Evolutionary conservation across 73 alveolate genomes (phyloP), one percentile per base, ranked within the genome.

Genomic region (Breviolum minutum): DNA sequence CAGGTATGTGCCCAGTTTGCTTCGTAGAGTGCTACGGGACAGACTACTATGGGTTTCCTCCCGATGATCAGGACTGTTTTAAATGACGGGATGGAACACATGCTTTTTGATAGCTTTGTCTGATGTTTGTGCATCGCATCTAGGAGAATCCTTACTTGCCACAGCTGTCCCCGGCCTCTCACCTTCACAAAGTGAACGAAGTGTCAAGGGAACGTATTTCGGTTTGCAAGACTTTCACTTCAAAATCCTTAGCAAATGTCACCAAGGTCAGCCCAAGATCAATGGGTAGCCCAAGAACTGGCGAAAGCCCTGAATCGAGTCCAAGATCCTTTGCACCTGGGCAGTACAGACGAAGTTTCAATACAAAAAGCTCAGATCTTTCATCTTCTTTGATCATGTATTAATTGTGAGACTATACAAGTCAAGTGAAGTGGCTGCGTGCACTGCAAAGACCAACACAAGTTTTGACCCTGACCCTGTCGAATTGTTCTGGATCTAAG

Each of bases 1-100:
- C n/a, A 85, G 97, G 97, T 63, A n/a, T 92, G 91, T 92, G 98
- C 48, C 81, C 54, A 29, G 90, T 62, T 13, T 92, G 98, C 91
- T 92, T 73, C 91, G 62, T 92, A 8, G 98, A 92, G 66, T 92
- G 98, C 87, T 92, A 92, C 32, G 98, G 98, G 60, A 92, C 98
- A 19, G 98, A 92, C 61, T 92, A 92, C 90, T 92, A 71, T 27
- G 98, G 98, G n/a, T 92, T 71, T 76, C 68, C 90, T 74, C 98
- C 98, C 8, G 98, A 92, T 76, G 98, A 92, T 92, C 89, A 92
- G 98, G 98, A 61, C 63, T 30, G 63, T 9, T 8, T n/a, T 7
- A 17, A 77, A 17, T 68, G 54, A 40, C 3, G 54, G 54, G 83
- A 14, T 68, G 17, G 83, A 73, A 32, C 83, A 40, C 54, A 40